Conservation (phyloP, 2,329 filamentous ascomycete species). For the Polytolypa hystricis region DNA sequence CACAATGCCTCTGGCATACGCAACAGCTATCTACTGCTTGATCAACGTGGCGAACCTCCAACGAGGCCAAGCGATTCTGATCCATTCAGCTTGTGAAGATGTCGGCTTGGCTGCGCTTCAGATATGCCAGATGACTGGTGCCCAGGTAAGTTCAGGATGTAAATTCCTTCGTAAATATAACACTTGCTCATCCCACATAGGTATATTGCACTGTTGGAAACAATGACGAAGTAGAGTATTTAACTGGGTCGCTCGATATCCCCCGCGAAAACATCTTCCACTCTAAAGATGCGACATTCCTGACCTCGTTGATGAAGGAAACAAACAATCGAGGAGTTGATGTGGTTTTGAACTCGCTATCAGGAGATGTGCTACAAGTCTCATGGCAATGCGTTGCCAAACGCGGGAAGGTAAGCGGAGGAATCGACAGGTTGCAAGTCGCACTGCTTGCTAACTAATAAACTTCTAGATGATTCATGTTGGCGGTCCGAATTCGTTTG, state of each 20-base stretch:
- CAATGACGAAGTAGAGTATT: conserved; percentile 14
- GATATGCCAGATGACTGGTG: conserved; percentile 11
- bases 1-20: conserved; percentile 16
- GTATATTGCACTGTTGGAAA: conserved; percentile 16
- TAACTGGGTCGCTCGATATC: conserved; percentile 12
- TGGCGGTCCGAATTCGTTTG: conserved; percentile 9
- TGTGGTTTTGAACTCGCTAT: conserved; percentile 20
- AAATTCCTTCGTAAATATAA: neutral
- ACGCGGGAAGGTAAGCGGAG: conserved; percentile 11
- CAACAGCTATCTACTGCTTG: conserved; percentile 17
- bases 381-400: conserved; percentile 19
- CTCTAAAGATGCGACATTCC: conserved; percentile 15
- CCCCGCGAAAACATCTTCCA: conserved; percentile 16
- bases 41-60: conserved; percentile 13
- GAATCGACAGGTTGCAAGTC: too few relatives aligned
- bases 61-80: conserved; percentile 14
- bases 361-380: conserved; percentile 18
- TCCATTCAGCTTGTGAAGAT: conserved; percentile 19
- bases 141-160: conserved; percentile 4
- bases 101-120: conserved; percentile 15
- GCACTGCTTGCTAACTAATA: too few relatives aligned
- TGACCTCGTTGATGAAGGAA: conserved; percentile 10
- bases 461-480: conserved; percentile 10
- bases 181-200: conserved; percentile 2
- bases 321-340: conserved; percentile 18